Base-by-base conservation (phyloP, 78 protist genomes). In the Dictyostelium intermedium region DNA sequence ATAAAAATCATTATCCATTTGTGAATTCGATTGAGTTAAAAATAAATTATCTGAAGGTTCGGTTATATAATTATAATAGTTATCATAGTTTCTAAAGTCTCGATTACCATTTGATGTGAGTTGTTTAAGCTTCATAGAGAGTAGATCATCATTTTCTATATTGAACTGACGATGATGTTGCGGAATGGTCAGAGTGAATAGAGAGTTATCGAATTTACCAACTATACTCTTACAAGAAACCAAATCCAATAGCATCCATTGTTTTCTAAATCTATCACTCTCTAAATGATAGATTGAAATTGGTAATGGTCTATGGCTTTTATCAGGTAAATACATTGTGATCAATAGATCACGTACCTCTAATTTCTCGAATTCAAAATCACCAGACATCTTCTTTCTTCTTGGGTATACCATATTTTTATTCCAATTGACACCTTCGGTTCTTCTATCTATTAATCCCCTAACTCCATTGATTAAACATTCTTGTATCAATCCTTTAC, bases 401-500 rank as follows among this genome's bases (percentile, higher is more conserved):
- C 94, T 89, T 63, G 94, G 94, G 50, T 80, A 89, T 10, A 80
- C 73, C 63, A 47, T 43, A 35, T 78, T 32, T n/a, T 86, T 76
- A 47, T 50, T 43, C 5, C 45, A 23, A 69, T 80, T 69, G 10
- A 89, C 37, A 80, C 94, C 94, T 47, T 89, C 94, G 39, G 82
- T 89, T 69, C 94, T 56, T 66, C 94, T n/a, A 80, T 89, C 94
- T 0, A 89, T 80, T 34, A 89, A 63, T 27, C 94, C 94, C 32
- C 94, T 23, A 23, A 89, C 87, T 79, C 94, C 94, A 34, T 78
- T 63, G 2, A 80, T 56, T 6, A 89, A 32, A 78, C 85, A 89
- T 47, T 89, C 94, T 69, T 89, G 85, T 34, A 89, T 89, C 20
- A 89, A 41, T 10, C 94, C 94, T 69, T 89, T 89, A n/a, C 94